Evolutionary conservation across 352 stramenopile species (phyloP), one percentile per base, ranked within the genome.

Genomic region (Pythium sp.): DNA sequence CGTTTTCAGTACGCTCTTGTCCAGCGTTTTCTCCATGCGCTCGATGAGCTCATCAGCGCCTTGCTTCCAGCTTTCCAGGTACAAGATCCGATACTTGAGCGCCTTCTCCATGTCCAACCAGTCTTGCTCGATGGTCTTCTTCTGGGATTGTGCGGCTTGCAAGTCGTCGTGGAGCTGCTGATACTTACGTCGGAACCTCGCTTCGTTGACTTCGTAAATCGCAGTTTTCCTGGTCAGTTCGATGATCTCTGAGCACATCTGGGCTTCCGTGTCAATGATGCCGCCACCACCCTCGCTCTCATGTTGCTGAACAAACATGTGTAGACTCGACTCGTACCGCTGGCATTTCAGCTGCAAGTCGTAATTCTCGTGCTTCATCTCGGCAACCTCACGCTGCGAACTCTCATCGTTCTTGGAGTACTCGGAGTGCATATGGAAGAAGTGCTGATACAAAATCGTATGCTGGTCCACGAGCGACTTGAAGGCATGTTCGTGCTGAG

Each of bases 11-110:
- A 92, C 79, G 57, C 87, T 91, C 46, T 81, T 74, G n/a, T 82
- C 74, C 12, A 94, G 64, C 8, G 81, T 79, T 28, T 72, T 76
- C 58, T 92, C 81, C 74, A 89, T 90, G 4, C 80, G 78, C 54
- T 81, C 67, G 7, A 94, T 84, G 60, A 81, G 79, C 11, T 86
- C 79, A 53, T 87, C 80, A 1, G 87, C 85, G 0, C 83, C 83
- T 38, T 84, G 67, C 65, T 97, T 97, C 84, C 89, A 98, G 67
- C 91, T 88, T 70, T 98, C 94, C 11, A 98, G 75, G 64, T 97
- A 98, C 41, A 97, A 64, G 9, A 98, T 81, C 5, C 93, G 86
- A 67, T 84, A 80, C 65, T 97, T 96, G 14, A 97, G 80, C 30
- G 84, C 79, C 43, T 85, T 89, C 65, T 97, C 89, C 77, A 97